Conservation (phyloP, 1,284 basidiomycete genomes). For the Austroboletus niveus region DNA sequence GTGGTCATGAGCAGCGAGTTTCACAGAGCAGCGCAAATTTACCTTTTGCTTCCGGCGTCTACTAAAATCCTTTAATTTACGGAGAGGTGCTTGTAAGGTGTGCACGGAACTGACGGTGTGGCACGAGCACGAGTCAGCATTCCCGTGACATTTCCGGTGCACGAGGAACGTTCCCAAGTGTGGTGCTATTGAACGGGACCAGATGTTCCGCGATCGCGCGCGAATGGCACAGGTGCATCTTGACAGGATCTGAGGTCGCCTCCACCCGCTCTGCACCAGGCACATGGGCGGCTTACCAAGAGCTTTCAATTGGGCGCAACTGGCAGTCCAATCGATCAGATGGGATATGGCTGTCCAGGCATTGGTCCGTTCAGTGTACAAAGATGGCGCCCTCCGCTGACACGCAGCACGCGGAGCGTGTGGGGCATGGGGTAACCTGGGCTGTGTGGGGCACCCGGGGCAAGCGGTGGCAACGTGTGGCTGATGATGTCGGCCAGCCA, state of each 20-base stretch:
- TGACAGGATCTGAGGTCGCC: slow-evolving; percentile 3
- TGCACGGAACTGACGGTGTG: slow-evolving; percentile 4
- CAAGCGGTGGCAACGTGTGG: slow-evolving; percentile 6
- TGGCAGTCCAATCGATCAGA: slow-evolving; percentile 6
- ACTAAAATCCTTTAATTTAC: not conserved
- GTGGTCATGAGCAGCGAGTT: not conserved
- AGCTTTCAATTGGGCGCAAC: slow-evolving; percentile 7
- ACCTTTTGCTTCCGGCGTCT: not conserved
- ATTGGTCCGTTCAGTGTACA: slow-evolving; percentile 15
- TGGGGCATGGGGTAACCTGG: slow-evolving; percentile 27
- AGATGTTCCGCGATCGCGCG: slow-evolving; percentile 2
- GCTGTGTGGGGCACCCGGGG: slow-evolving; percentile 14
- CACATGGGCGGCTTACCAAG: slow-evolving; percentile 12
- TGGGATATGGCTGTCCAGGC: slow-evolving; percentile 10
- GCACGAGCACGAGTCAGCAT: slow-evolving; percentile 1
- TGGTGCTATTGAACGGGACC: not conserved
- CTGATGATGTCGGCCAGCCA: not conserved
- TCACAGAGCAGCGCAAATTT: slow-evolving; percentile 3
- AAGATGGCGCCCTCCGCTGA: slow-evolving; percentile 23
- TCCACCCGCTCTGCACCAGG: slow-evolving; percentile 8
- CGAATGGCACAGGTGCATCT: slow-evolving; percentile 1
- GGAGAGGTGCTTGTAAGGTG: not conserved
- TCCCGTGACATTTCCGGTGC: slow-evolving; percentile 1
- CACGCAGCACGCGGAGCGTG: slow-evolving; percentile 20
- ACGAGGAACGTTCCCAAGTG: slow-evolving; percentile 10